Conservation (phyloP, 2,329 filamentous ascomycete genomes). For the Tolypocladium capitatum region DNA sequence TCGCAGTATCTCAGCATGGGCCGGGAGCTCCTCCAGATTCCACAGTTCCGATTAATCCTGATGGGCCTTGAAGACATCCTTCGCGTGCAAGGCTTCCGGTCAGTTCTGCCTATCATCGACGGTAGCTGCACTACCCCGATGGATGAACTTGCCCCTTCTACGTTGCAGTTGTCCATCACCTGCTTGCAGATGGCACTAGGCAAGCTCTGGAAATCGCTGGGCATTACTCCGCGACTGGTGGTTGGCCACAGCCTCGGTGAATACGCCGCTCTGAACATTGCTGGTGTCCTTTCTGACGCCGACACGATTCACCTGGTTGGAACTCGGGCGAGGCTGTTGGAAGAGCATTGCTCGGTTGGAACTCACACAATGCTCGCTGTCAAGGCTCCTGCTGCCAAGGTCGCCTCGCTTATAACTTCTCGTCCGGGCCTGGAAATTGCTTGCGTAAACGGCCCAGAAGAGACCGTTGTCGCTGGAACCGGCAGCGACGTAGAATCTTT, state of each 20-base stretch:
- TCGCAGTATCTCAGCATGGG: slow-evolving; percentile 17
- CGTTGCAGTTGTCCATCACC: slow-evolving; percentile 24
- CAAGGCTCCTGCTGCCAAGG: slow-evolving; percentile 32
- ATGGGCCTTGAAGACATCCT: slow-evolving; percentile 18
- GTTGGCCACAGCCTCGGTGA: slow-evolving; percentile 56
- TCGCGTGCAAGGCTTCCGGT: slow-evolving; percentile 20
- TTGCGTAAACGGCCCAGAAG: slow-evolving; percentile 50
- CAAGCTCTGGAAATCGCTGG: slow-evolving; percentile 27
- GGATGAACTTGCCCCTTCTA: slow-evolving; percentile 5
- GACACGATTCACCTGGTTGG: slow-evolving; percentile 64
- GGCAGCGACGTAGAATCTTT: slow-evolving; percentile 1
- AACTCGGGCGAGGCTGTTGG: slow-evolving; percentile 49
- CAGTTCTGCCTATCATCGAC: slow-evolving; percentile 28
- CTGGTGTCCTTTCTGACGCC: slow-evolving; percentile 56
- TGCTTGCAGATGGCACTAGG: slow-evolving; percentile 28
- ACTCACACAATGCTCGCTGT: slow-evolving; percentile 48
- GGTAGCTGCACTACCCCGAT: slow-evolving; percentile 18
- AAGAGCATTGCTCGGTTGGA: slow-evolving; percentile 49
- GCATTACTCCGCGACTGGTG: slow-evolving; percentile 39
- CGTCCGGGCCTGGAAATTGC: slow-evolving; percentile 20
- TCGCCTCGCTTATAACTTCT: slow-evolving; percentile 13
- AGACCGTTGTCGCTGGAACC: slow-evolving; percentile 31
- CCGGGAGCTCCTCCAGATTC: slow-evolving; percentile 18
- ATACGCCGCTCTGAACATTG: slow-evolving; percentile 58
- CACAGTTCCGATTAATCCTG: slow-evolving; percentile 20